Evolutionary conservation across 768 basidiomycete genomes (phyloP).

Genomic region (Xerocomus brunneocitrinus): DNA sequence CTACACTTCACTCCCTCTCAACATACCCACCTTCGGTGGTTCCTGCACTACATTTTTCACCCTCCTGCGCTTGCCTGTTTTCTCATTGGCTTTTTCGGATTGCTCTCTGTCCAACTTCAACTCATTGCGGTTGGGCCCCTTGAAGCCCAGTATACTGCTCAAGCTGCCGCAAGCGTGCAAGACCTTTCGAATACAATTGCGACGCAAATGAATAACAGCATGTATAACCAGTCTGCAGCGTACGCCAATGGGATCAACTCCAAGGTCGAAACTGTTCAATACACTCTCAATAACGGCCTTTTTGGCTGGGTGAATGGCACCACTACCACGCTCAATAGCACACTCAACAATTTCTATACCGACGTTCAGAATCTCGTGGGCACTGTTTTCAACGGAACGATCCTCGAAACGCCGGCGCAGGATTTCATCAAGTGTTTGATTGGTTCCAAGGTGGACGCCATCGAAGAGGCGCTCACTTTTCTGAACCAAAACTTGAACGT

Average conservation of each 20-base stretch:
- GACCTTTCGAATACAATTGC: slow-evolving; percentile 72
- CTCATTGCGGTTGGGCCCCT: slow-evolving; percentile 74
- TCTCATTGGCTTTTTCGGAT: slow-evolving; percentile 87
- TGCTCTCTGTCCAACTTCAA: slow-evolving; percentile 85
- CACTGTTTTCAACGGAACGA: slow-evolving; percentile 76
- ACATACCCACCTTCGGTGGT: slow-evolving; percentile 77
- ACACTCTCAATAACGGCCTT: slow-evolving; percentile 75
- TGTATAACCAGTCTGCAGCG: slow-evolving; percentile 71
- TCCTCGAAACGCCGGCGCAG: slow-evolving; percentile 75
- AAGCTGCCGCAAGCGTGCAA: slow-evolving; percentile 54
- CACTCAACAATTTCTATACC: slow-evolving; percentile 80
- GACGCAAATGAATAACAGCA: slow-evolving; percentile 72
- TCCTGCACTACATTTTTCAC: slow-evolving; percentile 87
- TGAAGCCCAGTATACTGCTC: slow-evolving; percentile 58
- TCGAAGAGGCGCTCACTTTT: slow-evolving; percentile 89
- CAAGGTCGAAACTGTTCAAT: slow-evolving; percentile 66
- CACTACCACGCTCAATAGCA: slow-evolving; percentile 81
- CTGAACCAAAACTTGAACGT: slow-evolving; percentile 83
- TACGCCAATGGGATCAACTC: slow-evolving; percentile 79
- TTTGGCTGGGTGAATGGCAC: slow-evolving; percentile 96
- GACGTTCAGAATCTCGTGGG: slow-evolving; percentile 79
- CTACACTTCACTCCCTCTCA: slow-evolving; percentile 56
- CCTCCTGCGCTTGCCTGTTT: slow-evolving; percentile 88
- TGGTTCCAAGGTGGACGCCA: slow-evolving; percentile 82
- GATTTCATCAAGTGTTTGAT: slow-evolving; percentile 88